Base-by-base conservation (phyloP, 768 basidiomycete species). In the Leucocoprinus leucothites region DNA sequence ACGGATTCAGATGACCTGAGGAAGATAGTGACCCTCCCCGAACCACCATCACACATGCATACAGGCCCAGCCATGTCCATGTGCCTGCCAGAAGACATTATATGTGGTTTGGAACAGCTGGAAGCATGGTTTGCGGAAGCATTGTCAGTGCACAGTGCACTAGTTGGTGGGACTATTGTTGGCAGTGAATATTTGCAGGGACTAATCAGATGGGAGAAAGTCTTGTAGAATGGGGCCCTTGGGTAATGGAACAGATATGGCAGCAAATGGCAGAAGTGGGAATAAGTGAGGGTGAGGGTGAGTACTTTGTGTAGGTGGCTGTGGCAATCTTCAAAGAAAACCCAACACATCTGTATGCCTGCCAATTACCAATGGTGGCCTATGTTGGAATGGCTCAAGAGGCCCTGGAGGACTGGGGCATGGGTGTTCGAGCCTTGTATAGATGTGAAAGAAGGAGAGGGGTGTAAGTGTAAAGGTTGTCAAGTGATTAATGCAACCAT, bases 111-210 rank as follows among this genome's bases (percentile, higher is more conserved):
- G 22, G 53, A 55, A 26, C 53, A 55, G 38, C 45, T 55, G 2
- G 53, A 55, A 25, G 53, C 53, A 1, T 46, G 48, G 19, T 55
- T 55, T 48, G 53, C 53, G 40, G 53, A 55, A 21, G 53, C 53
- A 7, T 36, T 55, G 25, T 55, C 53, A 2, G 26, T 55, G 9
- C 53, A 55, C 36, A 55, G 47, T 41, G 53, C 53, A 47, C 26
- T 55, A 31, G 53, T 48, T 13, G 53, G 47, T 41, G 53, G 46
- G 45, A 41, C 24, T 16, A 18, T 45, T 21, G 52, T 36, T 25
- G 44, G 44, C 35, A 25, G 34, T 34, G 22, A 46, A 13, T 24
- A 11, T 25, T 25, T 28, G 35, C 31, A 34, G 43, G 3, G 36
- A 36, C 34, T 53, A 41, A 48, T 13, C 47, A 34, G 16, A 48